Base-by-base conservation (phyloP, 305 asterid genomes). In the Rubia occidens region DNA sequence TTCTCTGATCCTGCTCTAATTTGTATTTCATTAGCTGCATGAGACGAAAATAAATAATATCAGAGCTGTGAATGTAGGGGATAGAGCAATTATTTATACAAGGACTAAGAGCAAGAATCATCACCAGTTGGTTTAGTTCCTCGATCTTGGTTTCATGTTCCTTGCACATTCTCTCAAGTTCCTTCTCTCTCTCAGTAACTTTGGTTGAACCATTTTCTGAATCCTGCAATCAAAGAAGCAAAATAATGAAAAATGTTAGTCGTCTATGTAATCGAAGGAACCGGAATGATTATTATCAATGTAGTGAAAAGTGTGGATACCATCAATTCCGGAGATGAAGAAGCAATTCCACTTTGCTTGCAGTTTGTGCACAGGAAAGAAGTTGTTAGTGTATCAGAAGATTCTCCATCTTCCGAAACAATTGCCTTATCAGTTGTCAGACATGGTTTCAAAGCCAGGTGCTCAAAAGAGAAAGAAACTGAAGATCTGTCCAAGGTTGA, bases 391-490 rank as follows among this genome's bases (percentile, higher is more conserved):
- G 72, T 76, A 75, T 73, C 75, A 40, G 84, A 73, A 74, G 86
- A 71, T 62, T 70, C 76, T 56, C 59, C 71, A 68, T 67, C 77
- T 72, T 76, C 79, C 0, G 83, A 83, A 70, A 82, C 80, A 75
- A 77, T 76, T 21, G 68, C 84, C 79, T 79, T 86, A 72, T 84
- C 90, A 78, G 73, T 78, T 67, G 85, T 72, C 18, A 81, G 70
- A 70, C 91, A 71, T 51, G 86, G 88, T 70, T 84, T 85, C 53
- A 90, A 77, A 18, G 97, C 91, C 74, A 94, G 79, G 78, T 89
- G 95, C 72, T 86, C 92, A 60, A 94, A 94, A 44, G 99, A 94
- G 84, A 94, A 89, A 61, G 99, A 87, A 73, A 81, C 95, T 3
- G 93, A 86, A 26, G 99, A 89, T 77, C 88, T 86, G 69, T 85